Evolutionary conservation across 1,139 yeast genomes (phyloP).

Genomic region (Saccharomyces hybrid): DNA sequence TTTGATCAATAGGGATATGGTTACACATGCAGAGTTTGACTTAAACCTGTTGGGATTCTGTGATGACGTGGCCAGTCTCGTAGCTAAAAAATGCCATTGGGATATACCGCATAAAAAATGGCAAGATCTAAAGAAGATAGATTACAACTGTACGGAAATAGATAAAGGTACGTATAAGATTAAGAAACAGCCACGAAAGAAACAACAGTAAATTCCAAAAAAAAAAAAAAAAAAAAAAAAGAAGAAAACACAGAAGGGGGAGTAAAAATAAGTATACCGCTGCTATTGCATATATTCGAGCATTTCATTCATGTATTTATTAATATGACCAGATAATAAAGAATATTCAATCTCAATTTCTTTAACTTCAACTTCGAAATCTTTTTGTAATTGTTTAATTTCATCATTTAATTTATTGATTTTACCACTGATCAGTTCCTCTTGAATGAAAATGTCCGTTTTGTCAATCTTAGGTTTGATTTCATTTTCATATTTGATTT

Average conservation of each 20-base stretch:
- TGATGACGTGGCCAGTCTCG: slow-evolving; percentile 72
- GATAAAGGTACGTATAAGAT: slow-evolving; percentile 26
- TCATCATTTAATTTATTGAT: slow-evolving; percentile 20
- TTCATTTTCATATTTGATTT: slow-evolving; percentile 21
- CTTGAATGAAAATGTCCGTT: slow-evolving; percentile 22
- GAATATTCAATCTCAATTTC: slow-evolving; percentile 27
- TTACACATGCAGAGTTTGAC: slow-evolving; percentile 73
- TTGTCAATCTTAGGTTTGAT: slow-evolving; percentile 21
- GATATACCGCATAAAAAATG: slow-evolving; percentile 48
- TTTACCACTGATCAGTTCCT: slow-evolving; percentile 21
- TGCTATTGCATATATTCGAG: slow-evolving; percentile 12
- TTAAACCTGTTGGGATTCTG: slow-evolving; percentile 75
- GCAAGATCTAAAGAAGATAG: slow-evolving; percentile 18
- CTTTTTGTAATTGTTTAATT: slow-evolving; percentile 14
- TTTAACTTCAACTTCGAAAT: slow-evolving; percentile 21
- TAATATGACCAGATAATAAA: slow-evolving; percentile 23
- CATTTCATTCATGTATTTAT: slow-evolving; percentile 26
- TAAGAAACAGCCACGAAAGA: neutral
- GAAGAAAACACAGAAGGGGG: neutral
- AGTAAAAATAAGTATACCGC: slow-evolving; percentile 1
- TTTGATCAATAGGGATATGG: slow-evolving; percentile 71
- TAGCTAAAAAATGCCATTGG: slow-evolving; percentile 62
- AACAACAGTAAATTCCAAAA: neutral
- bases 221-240: neutral
- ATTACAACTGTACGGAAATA: slow-evolving; percentile 17